Evolutionary conservation across 2,329 filamentous ascomycete genomes (phyloP).

Genomic region (Drechslera avenae): DNA sequence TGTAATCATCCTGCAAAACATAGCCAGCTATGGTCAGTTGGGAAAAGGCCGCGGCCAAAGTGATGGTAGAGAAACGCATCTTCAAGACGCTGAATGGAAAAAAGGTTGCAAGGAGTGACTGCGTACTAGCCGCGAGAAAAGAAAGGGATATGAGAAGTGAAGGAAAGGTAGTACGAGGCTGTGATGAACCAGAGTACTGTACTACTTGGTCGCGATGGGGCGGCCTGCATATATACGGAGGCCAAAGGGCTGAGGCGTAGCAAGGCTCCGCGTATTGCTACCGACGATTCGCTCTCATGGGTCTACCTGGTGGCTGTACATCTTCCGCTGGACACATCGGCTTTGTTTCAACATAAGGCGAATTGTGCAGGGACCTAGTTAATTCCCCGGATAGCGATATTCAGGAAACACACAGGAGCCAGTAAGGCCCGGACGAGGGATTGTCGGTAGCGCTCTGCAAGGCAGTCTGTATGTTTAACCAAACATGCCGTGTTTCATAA

Average conservation of each 20-base stretch:
- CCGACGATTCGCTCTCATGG: constrained; percentile 20
- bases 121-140: constrained; percentile 42
- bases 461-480: constrained; percentile 28
- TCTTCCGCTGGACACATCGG: constrained; percentile 19
- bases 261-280: constrained; percentile 8
- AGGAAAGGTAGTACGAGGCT: constrained; percentile 26
- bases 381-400: constrained; percentile 27
- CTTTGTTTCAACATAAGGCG: constrained; percentile 31
- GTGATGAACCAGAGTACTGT: constrained; percentile 13
- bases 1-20: constrained; percentile 49
- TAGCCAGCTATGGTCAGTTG: constrained; percentile 49
- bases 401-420: constrained; percentile 25
- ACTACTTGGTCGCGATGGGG: constrained; percentile 15
- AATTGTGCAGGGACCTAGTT: constrained; percentile 14
- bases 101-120: constrained; percentile 39
- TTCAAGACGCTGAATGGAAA: constrained; percentile 30
- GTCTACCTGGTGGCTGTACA: constrained; percentile 14
- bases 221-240: constrained; percentile 32
- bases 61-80: constrained; percentile 46
- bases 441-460: constrained; percentile 21
- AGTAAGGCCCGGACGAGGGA: constrained; percentile 15
- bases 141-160: constrained; percentile 26
- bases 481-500: constrained; percentile 34
- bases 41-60: constrained; percentile 43
- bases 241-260: constrained; percentile 9